Base-by-base conservation (phyloP, 1,284 basidiomycete species). In the Tremellales sp. region DNA sequence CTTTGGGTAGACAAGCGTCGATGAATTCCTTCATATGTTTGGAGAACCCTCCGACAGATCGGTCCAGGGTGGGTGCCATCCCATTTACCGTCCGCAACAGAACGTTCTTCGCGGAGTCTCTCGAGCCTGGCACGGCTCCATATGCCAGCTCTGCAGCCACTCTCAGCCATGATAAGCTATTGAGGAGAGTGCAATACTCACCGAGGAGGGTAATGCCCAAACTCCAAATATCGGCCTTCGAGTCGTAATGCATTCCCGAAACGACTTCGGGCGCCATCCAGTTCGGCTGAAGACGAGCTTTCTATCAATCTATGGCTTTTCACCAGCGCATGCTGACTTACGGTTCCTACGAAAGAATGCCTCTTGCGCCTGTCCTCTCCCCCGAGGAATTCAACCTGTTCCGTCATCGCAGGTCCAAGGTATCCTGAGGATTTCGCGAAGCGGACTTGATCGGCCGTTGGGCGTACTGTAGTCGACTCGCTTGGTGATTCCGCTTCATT, bases 191-290 rank as follows among this genome's bases (percentile, higher is more conserved):
- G 19, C 19, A 27, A 35, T 26, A 44, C 52, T 35, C 10, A 63
- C 61, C 91, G 61, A 87, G 89, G 19, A 93, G 78, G 70, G 91
- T 86, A 61, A 97, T 92, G 4, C 93, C 93, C 49, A 97, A 74
- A 68, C 87, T 91, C 93, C 93, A 97, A 29, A 97, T 90, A 65
- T 97, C 94, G 4, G 93, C 93, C 66, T 91, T 94, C 35, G 85
- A 85, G 64, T 97, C 92, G 70, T 97, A 97, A 27, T 82, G 79
- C 29, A 87, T 83, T 5, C 85, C 82, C 18, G 83, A 80, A 12
- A 94, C 85, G 8, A 97, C 87, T 70, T 97, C 94, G 0, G 93
- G 93, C 0, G 93, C 93, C 94, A 97, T 97, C 92, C 93, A 97
- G 61, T 90, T 87, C 0, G 92, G 93, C 29, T 10, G 29, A 10